A percentile compares a stretch with the other conserved stretches of the same genome.
phyloP scores from a whole-genome alignment of 129 eudicot genomes.

The Centrapalus pauciflorus region DNA sequence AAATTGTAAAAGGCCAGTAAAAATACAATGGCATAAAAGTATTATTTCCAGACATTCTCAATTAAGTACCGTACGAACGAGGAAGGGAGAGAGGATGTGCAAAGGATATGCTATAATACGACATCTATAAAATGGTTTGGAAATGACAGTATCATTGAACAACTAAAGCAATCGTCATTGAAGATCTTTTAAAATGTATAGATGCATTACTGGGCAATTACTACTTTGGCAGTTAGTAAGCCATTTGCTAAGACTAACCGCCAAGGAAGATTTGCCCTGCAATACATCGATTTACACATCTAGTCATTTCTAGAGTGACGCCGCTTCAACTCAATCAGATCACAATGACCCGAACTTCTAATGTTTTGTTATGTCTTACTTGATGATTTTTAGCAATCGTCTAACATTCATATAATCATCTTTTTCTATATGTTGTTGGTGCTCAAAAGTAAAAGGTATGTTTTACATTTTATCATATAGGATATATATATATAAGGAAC shows the following conservation, averaged over 20 bases:
- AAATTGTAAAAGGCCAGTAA: neutral
- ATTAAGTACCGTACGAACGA: neutral
- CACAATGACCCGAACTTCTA: no score
- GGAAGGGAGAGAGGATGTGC: neutral
- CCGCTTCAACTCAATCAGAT: no score
- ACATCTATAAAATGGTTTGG: neutral
- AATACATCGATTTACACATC: neutral
- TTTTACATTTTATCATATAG: no score
- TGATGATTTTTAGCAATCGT: no score
- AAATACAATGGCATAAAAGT: neutral
- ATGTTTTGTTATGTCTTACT: no score
- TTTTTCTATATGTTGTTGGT: no score
- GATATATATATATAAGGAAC: no score
- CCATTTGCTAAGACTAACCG: neutral
- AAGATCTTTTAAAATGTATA: neutral
- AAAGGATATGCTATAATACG: slow-evolving; percentile 5
- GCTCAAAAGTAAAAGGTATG: no score
- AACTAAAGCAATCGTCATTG: no score
- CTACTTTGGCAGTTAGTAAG: neutral
- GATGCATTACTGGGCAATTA: neutral
- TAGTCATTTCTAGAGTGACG: no score
- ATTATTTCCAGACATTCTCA: neutral
- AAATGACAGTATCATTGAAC: no score
- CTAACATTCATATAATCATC: no score
- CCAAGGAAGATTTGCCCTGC: neutral